A percentile compares a stretch with the other conserved stretches of the same genome.
Conservation (phyloP, 139 green algal genomes). For the Chlorella ohadii region DNA sequence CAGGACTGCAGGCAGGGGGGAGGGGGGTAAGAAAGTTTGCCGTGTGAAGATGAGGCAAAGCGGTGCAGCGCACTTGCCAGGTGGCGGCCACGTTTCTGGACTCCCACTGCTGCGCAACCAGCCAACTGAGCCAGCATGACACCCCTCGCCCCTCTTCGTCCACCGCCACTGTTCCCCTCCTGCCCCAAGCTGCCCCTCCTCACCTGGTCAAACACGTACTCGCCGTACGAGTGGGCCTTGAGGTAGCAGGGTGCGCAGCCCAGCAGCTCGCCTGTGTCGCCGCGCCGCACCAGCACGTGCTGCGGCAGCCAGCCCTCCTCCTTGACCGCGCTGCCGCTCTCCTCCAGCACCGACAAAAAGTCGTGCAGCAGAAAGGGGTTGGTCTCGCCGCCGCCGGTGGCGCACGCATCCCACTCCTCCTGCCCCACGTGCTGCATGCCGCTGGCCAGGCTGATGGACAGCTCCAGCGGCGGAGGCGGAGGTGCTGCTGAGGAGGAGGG, state of each 20-base stretch:
- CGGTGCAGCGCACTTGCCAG: too few relatives aligned
- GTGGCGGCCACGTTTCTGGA: too few relatives aligned
- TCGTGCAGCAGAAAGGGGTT: slow-evolving; percentile 82
- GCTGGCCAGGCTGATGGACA: slow-evolving; percentile 5
- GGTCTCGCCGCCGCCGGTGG: slow-evolving; percentile 38
- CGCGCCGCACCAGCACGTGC: slow-evolving; percentile 67
- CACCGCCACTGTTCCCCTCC: too few relatives aligned
- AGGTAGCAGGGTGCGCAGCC: slow-evolving; percentile 75
- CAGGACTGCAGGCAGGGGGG: slow-evolving; percentile 40
- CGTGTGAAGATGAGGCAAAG: too few relatives aligned
- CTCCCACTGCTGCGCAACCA: too few relatives aligned
- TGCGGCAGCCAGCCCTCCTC: slow-evolving; percentile 76
- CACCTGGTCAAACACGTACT: slow-evolving; percentile 91
- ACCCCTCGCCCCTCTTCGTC: too few relatives aligned
- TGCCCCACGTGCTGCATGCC: slow-evolving; percentile 48
- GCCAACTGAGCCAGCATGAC: too few relatives aligned
- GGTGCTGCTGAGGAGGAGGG: not conserved
- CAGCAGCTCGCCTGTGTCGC: slow-evolving; percentile 53
- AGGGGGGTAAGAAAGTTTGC: not conserved
- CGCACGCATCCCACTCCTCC: slow-evolving; percentile 76
- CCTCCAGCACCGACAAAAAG: slow-evolving; percentile 80
- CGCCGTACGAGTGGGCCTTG: slow-evolving; percentile 71
- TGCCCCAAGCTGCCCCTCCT: too few relatives aligned
- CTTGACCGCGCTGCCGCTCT: slow-evolving; percentile 60
- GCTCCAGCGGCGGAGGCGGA: not conserved